These are phyloP conservation scores for Mortierella sp. DNA, from an alignment of 371 early-diverging fungal genomes.

Conservation along the genomic window DNA sequence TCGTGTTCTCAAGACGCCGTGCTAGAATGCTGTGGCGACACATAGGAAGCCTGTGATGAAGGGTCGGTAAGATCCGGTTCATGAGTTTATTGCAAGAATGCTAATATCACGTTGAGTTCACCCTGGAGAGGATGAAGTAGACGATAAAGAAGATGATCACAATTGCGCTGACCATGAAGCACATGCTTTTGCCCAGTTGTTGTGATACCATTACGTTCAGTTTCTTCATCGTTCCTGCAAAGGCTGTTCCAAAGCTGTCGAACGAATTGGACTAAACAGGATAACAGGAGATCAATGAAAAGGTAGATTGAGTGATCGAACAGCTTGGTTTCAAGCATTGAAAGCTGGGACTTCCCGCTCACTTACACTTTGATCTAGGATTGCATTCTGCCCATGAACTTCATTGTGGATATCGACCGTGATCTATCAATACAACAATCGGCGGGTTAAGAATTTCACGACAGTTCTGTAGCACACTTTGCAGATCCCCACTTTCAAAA, in stretches of 20 bases:
- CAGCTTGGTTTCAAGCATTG: too few relatives aligned
- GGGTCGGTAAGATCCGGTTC: too few relatives aligned
- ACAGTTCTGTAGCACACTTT: too few relatives aligned
- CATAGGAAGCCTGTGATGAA: conserved; percentile 1
- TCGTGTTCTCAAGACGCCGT: conserved; percentile 28
- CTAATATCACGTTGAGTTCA: conserved; percentile 31
- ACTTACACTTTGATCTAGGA: conserved; percentile 50
- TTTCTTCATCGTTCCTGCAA: conserved; percentile 43
- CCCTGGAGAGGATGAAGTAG: conserved; percentile 39
- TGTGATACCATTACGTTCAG: conserved; percentile 47
- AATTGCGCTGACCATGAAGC: conserved; percentile 53
- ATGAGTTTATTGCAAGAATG: too few relatives aligned
- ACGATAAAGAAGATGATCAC: conserved; percentile 49
- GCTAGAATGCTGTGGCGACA: conserved; percentile 43
- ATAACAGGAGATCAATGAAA: too few relatives aligned
- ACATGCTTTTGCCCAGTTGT: conserved; percentile 52
- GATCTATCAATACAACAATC: conserved; percentile 21
- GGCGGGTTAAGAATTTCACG: too few relatives aligned
- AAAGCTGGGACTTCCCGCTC: not conserved
- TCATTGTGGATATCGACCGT: conserved; percentile 52
- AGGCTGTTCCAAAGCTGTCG: conserved; percentile 35
- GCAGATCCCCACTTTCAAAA: too few relatives aligned
- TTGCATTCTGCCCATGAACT: conserved; percentile 47
- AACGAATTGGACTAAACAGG: conserved; percentile 33
- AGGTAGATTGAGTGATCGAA: too few relatives aligned